phyloP scores from a whole-genome alignment of 371 early-diverging fungal species.

The Apophysomyces ossiformis region DNA sequence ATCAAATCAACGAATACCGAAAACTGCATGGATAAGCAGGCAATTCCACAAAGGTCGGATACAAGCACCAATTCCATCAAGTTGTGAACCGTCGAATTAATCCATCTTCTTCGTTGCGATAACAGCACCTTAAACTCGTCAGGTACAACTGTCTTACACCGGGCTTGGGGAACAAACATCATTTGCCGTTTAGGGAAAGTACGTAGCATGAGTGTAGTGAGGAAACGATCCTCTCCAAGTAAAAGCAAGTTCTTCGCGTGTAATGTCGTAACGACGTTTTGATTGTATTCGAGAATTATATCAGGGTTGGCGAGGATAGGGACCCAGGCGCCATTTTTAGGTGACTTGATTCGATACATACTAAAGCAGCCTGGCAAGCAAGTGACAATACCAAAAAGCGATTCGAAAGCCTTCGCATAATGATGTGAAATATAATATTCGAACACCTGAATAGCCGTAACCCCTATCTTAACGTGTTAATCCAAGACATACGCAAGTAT shows the following conservation, averaged over 20 bases:
- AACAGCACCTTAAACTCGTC: constrained; percentile 78
- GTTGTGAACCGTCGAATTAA: constrained; percentile 90
- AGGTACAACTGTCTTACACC: constrained; percentile 85
- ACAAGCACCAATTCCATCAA: constrained; percentile 91
- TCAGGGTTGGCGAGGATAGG: constrained; percentile 91
- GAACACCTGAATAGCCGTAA: constrained; percentile 73
- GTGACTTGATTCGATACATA: constrained; percentile 86
- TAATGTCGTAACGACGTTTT: constrained; percentile 89
- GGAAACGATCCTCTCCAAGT: constrained; percentile 96
- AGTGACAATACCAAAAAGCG: constrained; percentile 96
- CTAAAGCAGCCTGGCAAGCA: constrained; percentile 98
- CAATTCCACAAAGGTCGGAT: constrained; percentile 86
- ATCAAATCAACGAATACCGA: constrained; percentile 82
- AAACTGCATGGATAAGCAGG: constrained; percentile 89
- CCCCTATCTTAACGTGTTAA: constrained; percentile 56
- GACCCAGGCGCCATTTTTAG: constrained; percentile 75
- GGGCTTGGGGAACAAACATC: constrained; percentile 93
- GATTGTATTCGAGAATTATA: constrained; percentile 89
- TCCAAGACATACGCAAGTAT: constrained; percentile 14
- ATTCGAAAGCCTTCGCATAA: constrained; percentile 93
- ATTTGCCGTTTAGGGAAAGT: constrained; percentile 93
- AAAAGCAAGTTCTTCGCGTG: constrained; percentile 95
- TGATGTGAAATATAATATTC: constrained; percentile 98
- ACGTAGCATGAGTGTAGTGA: constrained; percentile 93
- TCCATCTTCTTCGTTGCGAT: constrained; percentile 92